These are phyloP conservation scores for Paraphaeosphaeria sporulosa DNA, from an alignment of 2,329 filamentous ascomycete genomes.

Conservation along the genomic window DNA sequence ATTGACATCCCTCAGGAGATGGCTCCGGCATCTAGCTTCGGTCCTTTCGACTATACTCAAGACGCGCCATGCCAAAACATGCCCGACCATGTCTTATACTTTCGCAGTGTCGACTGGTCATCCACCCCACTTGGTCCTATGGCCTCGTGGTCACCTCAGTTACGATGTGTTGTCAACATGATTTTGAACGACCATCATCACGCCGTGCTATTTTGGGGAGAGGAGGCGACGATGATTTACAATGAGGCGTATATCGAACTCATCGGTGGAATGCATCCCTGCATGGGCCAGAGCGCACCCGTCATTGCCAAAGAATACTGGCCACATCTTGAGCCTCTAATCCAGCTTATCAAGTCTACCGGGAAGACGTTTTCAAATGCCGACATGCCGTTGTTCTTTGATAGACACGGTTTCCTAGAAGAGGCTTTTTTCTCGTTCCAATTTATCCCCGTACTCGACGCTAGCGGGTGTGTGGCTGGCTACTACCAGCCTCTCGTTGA, in stretches of 20 bases:
- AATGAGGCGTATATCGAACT: constrained; percentile 47
- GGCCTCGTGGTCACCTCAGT: constrained; percentile 70
- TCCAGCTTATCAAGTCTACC: constrained; percentile 29
- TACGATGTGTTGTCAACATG: constrained; percentile 78
- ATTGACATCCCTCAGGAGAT: neutral
- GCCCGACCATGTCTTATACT: constrained; percentile 72
- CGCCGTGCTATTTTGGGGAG: constrained; percentile 66
- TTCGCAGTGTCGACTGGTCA: constrained; percentile 74
- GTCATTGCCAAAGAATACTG: constrained; percentile 76
- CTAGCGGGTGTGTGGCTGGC: constrained; percentile 73
- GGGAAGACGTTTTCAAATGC: constrained; percentile 52
- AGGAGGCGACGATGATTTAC: constrained; percentile 48
- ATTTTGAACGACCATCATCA: constrained; percentile 67
- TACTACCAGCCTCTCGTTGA: constrained; percentile 81
- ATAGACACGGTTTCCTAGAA: constrained; percentile 72
- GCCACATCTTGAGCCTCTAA: constrained; percentile 34
- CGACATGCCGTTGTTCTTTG: constrained; percentile 75
- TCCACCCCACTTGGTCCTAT: constrained; percentile 76
- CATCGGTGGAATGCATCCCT: constrained; percentile 57
- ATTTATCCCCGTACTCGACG: constrained; percentile 75
- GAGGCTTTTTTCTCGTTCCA: constrained; percentile 83
- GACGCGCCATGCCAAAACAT: constrained; percentile 46
- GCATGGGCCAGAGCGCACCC: constrained; percentile 65
- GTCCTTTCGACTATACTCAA: constrained; percentile 16
- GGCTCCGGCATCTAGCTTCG: neutral